A percentile compares a stretch with the other conserved stretches of the same genome.
phyloP scores from a whole-genome alignment of 2,329 filamentous ascomycete genomes.

The Pseudopithomyces maydicus region DNA sequence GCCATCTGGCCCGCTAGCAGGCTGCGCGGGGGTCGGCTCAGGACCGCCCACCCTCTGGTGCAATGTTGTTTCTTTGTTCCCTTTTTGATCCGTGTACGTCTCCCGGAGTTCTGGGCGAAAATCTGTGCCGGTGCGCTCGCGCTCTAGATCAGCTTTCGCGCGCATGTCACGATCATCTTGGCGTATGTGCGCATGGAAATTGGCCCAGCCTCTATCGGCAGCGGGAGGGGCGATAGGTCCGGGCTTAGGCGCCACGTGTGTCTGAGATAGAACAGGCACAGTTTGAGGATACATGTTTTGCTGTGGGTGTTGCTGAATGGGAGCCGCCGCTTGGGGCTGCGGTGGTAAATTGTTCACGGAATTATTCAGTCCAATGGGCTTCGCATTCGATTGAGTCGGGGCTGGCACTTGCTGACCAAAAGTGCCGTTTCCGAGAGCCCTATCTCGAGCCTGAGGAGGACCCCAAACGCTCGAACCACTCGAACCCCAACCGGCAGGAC shows the following conservation, averaged over 20 bases:
- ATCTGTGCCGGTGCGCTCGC: constrained; percentile 31
- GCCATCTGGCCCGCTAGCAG: constrained; percentile 15
- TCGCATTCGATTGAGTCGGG: constrained; percentile 28
- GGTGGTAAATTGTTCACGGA: constrained; percentile 20
- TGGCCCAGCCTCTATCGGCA: constrained; percentile 37
- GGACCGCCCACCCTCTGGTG: constrained; percentile 31
- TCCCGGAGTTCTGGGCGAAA: constrained; percentile 41
- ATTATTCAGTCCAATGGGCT: constrained; percentile 29
- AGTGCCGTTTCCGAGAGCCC: constrained; percentile 77
- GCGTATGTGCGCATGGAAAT: constrained; percentile 36
- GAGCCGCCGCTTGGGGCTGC: constrained; percentile 24
- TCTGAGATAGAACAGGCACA: constrained; percentile 18
- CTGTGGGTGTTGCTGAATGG: constrained; percentile 21
- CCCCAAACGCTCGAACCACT: constrained; percentile 75
- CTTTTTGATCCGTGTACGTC: constrained; percentile 36
- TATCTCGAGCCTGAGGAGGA: constrained; percentile 68
- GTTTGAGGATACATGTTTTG: constrained; percentile 29
- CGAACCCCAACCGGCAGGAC: constrained; percentile 30
- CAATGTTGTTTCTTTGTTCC: constrained; percentile 35
- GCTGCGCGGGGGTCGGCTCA: constrained; percentile 18
- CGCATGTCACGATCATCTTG: constrained; percentile 33
- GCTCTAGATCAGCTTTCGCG: constrained; percentile 31
- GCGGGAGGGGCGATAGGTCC: constrained; percentile 38
- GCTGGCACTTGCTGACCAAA: constrained; percentile 53
- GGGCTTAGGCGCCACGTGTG: constrained; percentile 19